Base-by-base conservation (phyloP, 116 monocot species). In the Phalaenopsis hybrid region DNA sequence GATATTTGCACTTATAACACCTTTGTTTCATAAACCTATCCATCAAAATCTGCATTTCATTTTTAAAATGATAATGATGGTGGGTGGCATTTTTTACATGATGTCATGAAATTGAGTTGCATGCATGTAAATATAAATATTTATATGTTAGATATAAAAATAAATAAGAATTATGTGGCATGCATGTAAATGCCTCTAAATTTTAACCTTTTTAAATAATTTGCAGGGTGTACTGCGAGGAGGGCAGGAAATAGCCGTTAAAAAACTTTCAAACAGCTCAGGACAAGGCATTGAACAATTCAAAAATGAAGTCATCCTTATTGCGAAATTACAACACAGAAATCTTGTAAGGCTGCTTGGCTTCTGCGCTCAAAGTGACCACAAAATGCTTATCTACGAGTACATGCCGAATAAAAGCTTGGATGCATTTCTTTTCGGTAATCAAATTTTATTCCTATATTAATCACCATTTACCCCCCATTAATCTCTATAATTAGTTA, bases 351-450 rank as follows among this genome's bases (percentile, higher is more conserved):
- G 52, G 44, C 77, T 77, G 4, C 31, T 77, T 15, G 77, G 77
- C 28, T 77, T 51, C 16, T 77, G 77, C 28, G 50, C 52, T 31
- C 25, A 52, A 44, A 77, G 20, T 6, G 77, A 77, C 12, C 51
- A 77, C 31, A 44, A 77, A 52, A 77, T 77, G 20, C 51, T 75
- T 4, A 17, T 82, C 59, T 82, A 82, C 61, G 82, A 82, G 46
- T 82, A 82, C 41, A 82, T 82, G 82, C 82, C 82, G 1, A 77
- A 82, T 37, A 82, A 33, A 49, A 82, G 82, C 65, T 82, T 82
- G 65, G 82, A 82, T 77, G 34, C 23, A 12, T 76, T 82, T 43
- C 28, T 82, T 16, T 77, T 82, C 67, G 77, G 82, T 82, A 82
- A 61, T 59, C 44, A 37, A 6, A 17, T 2, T 41, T 41, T 41